These are phyloP conservation scores for Cladobotryum protrusum DNA, from an alignment of 2,329 filamentous ascomycete species.

Conservation along the genomic window DNA sequence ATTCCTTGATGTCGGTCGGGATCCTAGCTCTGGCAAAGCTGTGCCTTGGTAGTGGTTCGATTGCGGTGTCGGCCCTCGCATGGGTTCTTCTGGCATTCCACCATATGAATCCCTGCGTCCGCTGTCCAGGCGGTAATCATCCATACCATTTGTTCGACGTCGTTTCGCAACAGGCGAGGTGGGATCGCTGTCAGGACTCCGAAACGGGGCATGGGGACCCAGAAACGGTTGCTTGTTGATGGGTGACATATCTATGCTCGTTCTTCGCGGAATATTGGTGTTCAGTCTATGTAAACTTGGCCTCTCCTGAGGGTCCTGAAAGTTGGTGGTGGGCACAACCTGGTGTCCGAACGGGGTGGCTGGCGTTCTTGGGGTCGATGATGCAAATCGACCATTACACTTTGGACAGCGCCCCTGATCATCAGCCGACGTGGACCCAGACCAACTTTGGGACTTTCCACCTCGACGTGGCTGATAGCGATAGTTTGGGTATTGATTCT, in stretches of 20 bases:
- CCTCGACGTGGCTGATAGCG: constrained; percentile 82
- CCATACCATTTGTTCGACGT: constrained; percentile 49
- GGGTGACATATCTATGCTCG: constrained; percentile 22
- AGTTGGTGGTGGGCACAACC: constrained; percentile 22
- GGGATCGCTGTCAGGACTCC: constrained; percentile 31
- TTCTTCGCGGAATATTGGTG: constrained; percentile 19
- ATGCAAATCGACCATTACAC: constrained; percentile 62
- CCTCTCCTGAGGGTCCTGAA: constrained; percentile 17
- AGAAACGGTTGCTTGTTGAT: constrained; percentile 18
- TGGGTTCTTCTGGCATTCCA: constrained; percentile 10
- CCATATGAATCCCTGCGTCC: constrained; percentile 12
- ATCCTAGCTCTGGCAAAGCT: constrained; percentile 24
- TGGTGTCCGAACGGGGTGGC: constrained; percentile 39
- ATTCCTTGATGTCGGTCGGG: constrained; percentile 26
- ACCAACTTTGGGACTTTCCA: constrained; percentile 25
- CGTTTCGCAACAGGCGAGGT: constrained; percentile 52
- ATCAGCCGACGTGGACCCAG: constrained; percentile 34
- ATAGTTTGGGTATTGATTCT: constrained; percentile 86
- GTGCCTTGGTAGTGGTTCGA: constrained; percentile 20
- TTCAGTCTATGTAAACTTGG: constrained; percentile 19
- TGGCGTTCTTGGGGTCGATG: constrained; percentile 53
- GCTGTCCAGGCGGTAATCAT: constrained; percentile 25
- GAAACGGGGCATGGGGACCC: constrained; percentile 18
- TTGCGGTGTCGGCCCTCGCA: constrained; percentile 13
- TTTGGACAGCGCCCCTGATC: constrained; percentile 58